A percentile compares a stretch with the other conserved stretches of the same genome.
Conservation (phyloP, 2,329 filamentous ascomycete species). For the Phyllosticta citribraziliensis region DNA sequence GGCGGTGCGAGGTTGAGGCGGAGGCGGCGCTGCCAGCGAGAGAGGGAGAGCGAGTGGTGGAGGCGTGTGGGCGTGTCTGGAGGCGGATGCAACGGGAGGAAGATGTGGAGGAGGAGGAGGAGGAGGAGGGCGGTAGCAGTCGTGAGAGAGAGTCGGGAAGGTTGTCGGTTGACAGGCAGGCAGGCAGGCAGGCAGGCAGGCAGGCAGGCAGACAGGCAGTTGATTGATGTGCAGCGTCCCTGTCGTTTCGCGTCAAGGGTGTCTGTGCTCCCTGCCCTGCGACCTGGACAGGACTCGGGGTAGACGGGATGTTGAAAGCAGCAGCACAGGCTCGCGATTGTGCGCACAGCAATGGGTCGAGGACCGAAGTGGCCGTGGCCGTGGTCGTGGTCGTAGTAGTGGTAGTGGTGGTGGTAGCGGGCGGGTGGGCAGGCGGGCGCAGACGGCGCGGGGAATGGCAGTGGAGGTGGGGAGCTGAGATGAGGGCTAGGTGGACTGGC, state of each 20-base stretch:
- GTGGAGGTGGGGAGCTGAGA: slow-evolving; percentile 4
- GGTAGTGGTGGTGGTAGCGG: not conserved
- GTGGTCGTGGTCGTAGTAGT: not conserved
- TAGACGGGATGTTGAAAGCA: not conserved
- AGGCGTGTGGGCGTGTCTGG: not conserved
- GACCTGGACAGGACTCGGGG: slow-evolving; percentile 1
- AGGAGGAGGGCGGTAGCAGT: not conserved
- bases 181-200: slow-evolving; percentile 6
- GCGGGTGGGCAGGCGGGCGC: slow-evolving; percentile 1
- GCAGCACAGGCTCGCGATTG: not conserved
- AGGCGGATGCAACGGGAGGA: slow-evolving; percentile 1
- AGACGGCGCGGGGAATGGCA: slow-evolving; percentile 5
- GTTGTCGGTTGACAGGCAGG: not conserved
- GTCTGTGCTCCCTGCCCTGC: slow-evolving; percentile 13
- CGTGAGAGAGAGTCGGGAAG: not conserved
- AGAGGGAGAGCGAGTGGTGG: not conserved
- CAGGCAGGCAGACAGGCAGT: slow-evolving; percentile 2
- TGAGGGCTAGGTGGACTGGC: slow-evolving; percentile 2
- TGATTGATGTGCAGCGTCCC: slow-evolving; percentile 11
- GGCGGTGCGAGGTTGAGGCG: not conserved
- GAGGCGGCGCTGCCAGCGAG: slow-evolving; percentile 1
- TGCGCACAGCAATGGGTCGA: not conserved
- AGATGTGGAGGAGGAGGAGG: not conserved
- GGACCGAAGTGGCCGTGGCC: not conserved
- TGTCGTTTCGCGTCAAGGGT: slow-evolving; percentile 10